phyloP scores from a whole-genome alignment of 2,329 filamentous ascomycete species.

The Hypoxylon rubiginosum region DNA sequence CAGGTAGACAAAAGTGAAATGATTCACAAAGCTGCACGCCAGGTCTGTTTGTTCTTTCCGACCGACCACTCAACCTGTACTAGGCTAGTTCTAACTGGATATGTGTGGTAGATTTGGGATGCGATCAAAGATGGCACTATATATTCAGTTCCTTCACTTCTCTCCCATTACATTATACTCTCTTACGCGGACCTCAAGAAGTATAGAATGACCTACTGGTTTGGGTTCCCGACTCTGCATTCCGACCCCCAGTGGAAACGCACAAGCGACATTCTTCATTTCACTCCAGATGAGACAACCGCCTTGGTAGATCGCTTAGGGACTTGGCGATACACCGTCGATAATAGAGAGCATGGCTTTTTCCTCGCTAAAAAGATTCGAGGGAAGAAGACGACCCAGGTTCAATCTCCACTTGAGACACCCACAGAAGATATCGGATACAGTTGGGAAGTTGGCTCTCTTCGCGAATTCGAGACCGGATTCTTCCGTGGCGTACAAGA shows the following conservation, averaged over 20 bases:
- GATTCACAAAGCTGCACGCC: slow-evolving; percentile 82
- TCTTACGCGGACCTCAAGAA: slow-evolving; percentile 98
- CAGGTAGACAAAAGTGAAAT: slow-evolving; percentile 83
- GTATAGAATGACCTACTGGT: slow-evolving; percentile 98
- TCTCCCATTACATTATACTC: slow-evolving; percentile 89
- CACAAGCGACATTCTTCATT: slow-evolving; percentile 63
- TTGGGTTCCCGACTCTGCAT: slow-evolving; percentile 93
- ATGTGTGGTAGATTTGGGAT: slow-evolving; percentile 86
- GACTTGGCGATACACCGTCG: slow-evolving; percentile 87
- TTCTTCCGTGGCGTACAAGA: slow-evolving; percentile 83
- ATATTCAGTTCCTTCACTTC: slow-evolving; percentile 91
- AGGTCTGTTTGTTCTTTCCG: slow-evolving; percentile 69
- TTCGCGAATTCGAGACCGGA: slow-evolving; percentile 84
- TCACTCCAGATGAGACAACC: slow-evolving; percentile 79
- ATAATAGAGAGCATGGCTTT: slow-evolving; percentile 90
- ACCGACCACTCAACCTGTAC: background rate
- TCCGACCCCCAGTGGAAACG: slow-evolving; percentile 87
- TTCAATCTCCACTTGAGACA: slow-evolving; percentile 64
- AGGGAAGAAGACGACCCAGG: slow-evolving; percentile 49
- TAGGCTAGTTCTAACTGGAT: slow-evolving; percentile 46
- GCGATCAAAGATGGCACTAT: slow-evolving; percentile 97
- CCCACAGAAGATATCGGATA: slow-evolving; percentile 72
- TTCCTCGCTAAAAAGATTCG: slow-evolving; percentile 88
- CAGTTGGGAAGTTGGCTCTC: slow-evolving; percentile 81
- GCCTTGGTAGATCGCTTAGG: slow-evolving; percentile 85